Evolutionary conservation across 352 stramenopile genomes (phyloP), one percentile per base, ranked within the genome.

Genomic region (Thalassiosira livingstoniorum): DNA sequence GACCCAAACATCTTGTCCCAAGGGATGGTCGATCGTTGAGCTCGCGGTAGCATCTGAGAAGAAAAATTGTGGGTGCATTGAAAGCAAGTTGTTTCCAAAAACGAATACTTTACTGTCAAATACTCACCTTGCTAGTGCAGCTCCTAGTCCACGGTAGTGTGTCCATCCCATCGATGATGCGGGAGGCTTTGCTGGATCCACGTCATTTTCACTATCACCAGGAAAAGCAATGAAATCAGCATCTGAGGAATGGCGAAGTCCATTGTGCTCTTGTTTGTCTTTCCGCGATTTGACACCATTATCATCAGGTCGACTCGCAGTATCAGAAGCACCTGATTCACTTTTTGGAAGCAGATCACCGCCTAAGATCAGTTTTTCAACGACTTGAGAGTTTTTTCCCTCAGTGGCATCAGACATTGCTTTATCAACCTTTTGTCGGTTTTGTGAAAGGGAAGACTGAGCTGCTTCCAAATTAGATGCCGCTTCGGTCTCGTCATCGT

Each of bases 361-460:
- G 54, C 91, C 91, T 11, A 94, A 77, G 75, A 95, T 91, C 11
- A 95, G 73, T 34, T 78, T 88, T 73, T 95, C 91, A 18, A 95
- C 71, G 21, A 87, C 81, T 69, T 87, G 66, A 37, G 88, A 87
- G 64, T 88, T 57, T 3, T 83, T 43, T 62, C 65, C 77, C 77
- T 88, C 85, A n/a, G n/a, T n/a, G n/a, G n/a, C n/a, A n/a, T n/a
- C n/a, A n/a, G n/a, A n/a, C n/a, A n/a, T n/a, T n/a, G n/a, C n/a
- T n/a, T n/a, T n/a, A n/a, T n/a, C n/a, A n/a, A n/a, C n/a, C n/a
- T n/a, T n/a, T n/a, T n/a, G n/a, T n/a, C n/a, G n/a, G n/a, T n/a
- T n/a, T n/a, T n/a, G n/a, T n/a, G n/a, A n/a, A n/a, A n/a, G n/a
- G n/a, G n/a, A n/a, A n/a, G n/a, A n/a, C n/a, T n/a, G n/a, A n/a